A percentile compares a stretch with the other conserved stretches of the same genome.
These are phyloP conservation scores for Cutaneotrichosporon cutaneum DNA, from an alignment of 1,284 basidiomycete genomes.

Conservation along the genomic window DNA sequence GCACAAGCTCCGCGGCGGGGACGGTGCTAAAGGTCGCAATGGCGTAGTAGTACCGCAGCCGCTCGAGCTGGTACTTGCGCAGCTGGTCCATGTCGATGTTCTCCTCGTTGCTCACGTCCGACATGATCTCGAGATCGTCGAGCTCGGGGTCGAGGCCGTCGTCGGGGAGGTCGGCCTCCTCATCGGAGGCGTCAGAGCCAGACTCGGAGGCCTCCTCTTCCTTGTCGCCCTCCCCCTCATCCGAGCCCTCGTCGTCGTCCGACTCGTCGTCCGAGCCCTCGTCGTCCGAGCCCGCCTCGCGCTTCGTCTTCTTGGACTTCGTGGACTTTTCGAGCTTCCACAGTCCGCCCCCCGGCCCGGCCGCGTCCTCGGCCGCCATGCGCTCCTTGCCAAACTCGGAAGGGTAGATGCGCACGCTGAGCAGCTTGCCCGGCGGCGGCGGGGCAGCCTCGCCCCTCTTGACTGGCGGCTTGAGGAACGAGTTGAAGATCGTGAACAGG, in stretches of 20 bases:
- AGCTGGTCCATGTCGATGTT: slow-evolving; percentile 80
- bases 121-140: slow-evolving; percentile 42
- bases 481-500: slow-evolving; percentile 89
- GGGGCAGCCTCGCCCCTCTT: slow-evolving; percentile 40
- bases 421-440: slow-evolving; percentile 61
- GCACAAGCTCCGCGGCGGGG: slow-evolving; percentile 75
- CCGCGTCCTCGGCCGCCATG: slow-evolving; percentile 80
- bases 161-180: slow-evolving; percentile 16
- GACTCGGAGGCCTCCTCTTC: slow-evolving; percentile 55
- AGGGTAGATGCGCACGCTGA: slow-evolving; percentile 81
- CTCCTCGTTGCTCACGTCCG: slow-evolving; percentile 54
- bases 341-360: slow-evolving; percentile 85
- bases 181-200: slow-evolving; percentile 48
- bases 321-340: slow-evolving; percentile 56
- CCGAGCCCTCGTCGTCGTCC: slow-evolving; percentile 18
- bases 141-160: slow-evolving; percentile 28
- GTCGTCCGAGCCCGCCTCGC: background rate
- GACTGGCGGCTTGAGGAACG: slow-evolving; percentile 61
- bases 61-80: slow-evolving; percentile 88
- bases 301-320: slow-evolving; percentile 21
- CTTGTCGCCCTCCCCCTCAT: slow-evolving; percentile 26
- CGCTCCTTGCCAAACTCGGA: slow-evolving; percentile 90
- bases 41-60: slow-evolving; percentile 96
- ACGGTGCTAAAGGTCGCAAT: slow-evolving; percentile 84
- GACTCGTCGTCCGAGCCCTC: slow-evolving; percentile 25